These are phyloP conservation scores for Selaginella tamariscina DNA, from an alignment of 75 land plant genomes.

Conservation along the genomic window DNA sequence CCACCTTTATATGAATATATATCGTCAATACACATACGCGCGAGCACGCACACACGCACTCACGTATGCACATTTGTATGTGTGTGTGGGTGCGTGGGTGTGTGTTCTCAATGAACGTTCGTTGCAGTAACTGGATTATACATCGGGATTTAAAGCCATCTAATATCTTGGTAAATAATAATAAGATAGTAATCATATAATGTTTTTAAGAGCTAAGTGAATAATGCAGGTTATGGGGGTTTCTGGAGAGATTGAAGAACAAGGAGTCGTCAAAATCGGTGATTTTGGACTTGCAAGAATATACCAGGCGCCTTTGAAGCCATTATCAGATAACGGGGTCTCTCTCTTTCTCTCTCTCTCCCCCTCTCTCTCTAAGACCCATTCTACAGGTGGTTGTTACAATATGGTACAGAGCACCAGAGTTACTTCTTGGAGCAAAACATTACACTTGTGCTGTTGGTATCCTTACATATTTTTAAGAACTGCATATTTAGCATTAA, in stretches of 20 bases:
- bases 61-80: too few species aligned
- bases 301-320: constrained; percentile 81
- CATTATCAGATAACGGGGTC: constrained; percentile 85
- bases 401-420: constrained; percentile 97
- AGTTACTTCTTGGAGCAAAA: constrained; percentile 83
- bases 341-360: neutral
- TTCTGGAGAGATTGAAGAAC: constrained; percentile 92
- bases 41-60: too few species aligned
- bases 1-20: neutral
- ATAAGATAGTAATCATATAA: too few species aligned
- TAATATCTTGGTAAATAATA: constrained; percentile 75
- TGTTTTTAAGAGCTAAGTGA: too few species aligned
- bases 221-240: constrained; percentile 97
- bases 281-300: constrained; percentile 97
- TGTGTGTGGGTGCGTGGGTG: too few species aligned
- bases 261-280: constrained; percentile 93
- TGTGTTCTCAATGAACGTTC: too few species aligned
- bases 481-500: neutral
- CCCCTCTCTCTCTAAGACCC: neutral
- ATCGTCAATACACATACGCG: neutral
- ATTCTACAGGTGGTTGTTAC: constrained; percentile 74
- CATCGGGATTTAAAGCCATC: constrained; percentile 94
- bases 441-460: constrained; percentile 98
- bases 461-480: constrained; percentile 35
- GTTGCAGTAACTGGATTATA: constrained; percentile 88